phyloP scores from a whole-genome alignment of 202 grass and related monocot species.

The Setaria italica region DNA sequence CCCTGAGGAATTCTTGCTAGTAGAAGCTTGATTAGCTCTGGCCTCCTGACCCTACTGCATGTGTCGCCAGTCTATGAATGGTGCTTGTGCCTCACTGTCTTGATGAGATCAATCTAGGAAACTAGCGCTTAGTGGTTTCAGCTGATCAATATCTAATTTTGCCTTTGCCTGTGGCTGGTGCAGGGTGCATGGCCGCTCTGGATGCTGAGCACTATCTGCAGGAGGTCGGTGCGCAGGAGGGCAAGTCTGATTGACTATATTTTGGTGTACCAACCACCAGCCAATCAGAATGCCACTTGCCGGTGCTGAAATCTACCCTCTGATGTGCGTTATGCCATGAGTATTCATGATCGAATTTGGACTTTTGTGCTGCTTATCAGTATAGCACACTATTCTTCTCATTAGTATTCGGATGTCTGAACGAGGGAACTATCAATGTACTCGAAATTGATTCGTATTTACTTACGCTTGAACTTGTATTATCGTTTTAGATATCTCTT shows the following conservation, averaged over 20 bases:
- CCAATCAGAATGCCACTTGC: not conserved
- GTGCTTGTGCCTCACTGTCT: not conserved
- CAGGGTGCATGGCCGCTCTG: constrained; percentile 95
- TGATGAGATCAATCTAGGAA: not conserved
- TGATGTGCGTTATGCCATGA: constrained; percentile 20
- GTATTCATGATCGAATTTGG: not conserved
- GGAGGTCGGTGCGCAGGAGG: constrained; percentile 68
- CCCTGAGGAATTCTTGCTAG: not conserved
- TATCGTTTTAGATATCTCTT: not conserved
- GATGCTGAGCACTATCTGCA: constrained; percentile 96
- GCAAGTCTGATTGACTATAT: constrained; percentile 69
- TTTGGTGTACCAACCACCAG: constrained; percentile 4
- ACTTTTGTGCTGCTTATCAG: not conserved
- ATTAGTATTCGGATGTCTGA: not conserved
- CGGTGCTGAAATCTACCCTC: constrained; percentile 44
- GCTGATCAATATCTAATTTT: constrained; percentile 15
- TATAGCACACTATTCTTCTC: not conserved
- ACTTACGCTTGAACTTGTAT: not conserved
- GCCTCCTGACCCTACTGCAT: not conserved
- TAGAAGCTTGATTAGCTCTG: not conserved
- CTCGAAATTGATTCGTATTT: not conserved
- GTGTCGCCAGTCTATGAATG: not conserved
- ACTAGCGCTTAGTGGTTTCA: not conserved
- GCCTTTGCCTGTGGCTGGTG: not conserved
- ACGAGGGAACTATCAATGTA: not conserved